Evolutionary conservation across 2,329 filamentous ascomycete genomes (phyloP), one percentile per base, ranked within the genome.

Genomic region (Ophiognomonia clavigignenti-juglandacearum): DNA sequence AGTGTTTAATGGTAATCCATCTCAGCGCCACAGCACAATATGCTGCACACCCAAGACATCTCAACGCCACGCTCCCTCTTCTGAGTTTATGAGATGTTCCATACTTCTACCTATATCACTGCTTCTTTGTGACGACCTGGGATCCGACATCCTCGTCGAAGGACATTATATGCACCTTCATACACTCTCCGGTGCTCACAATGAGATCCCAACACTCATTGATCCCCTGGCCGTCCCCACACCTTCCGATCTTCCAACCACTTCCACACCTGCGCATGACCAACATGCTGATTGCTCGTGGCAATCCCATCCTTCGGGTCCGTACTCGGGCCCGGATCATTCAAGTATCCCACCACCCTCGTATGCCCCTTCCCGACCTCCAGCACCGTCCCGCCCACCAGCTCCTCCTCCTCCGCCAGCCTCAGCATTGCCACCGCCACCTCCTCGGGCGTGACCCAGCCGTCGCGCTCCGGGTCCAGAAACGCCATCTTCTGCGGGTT

Each of bases 371-470:
- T 59, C 0, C 63, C 67, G 14, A 73, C 61, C 52, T 74, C 71
- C 1, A 74, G 43, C 2, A 74, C 56, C 0, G 68, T 68, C 0
- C 71, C 71, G 4, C 69, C 69, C 1, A 56, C 53, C 13, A 67
- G 44, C 1, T 60, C 54, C 0, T 59, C 59, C 2, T 60, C 57
- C 51, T 69, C 61, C 1, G 69, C 56, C 9, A 66, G 63, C 10
- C 57, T 53, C 13, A 74, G 48, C 72, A 75, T 75, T 0, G 64
- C 69, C 27, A 64, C 53, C 2, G 72, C 72, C 0, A 73, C 69
- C 36, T 68, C 67, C 2, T 66, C 53, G 0, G 71, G 65, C 0
- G 65, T 67, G 1, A 71, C 64, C 69, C 70, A 74, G 0, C 49
- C 59, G 45, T 71, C 68, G 20, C 56, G 49, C 4, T 47, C 48